Base-by-base conservation (phyloP, 768 basidiomycete genomes). In the Lactarius hengduanensis region DNA sequence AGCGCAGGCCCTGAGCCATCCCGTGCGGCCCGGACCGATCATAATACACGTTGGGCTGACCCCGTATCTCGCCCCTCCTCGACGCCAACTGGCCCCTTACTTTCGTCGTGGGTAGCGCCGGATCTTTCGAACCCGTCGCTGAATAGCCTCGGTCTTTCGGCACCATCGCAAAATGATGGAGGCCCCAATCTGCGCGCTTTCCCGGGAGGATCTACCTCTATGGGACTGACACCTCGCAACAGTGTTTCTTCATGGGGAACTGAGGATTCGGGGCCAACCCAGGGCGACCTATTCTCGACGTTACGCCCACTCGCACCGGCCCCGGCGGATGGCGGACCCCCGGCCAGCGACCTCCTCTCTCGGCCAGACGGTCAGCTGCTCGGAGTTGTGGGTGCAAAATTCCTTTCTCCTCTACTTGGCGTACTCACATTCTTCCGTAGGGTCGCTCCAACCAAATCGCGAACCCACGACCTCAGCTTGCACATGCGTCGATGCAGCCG, bases 141-240 rank as follows among this genome's bases (percentile, higher is more conserved):
- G 45, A 69, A 69, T 22, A 69, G 61, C 43, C 65, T 69, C 6
- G 68, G 68, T 53, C 65, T 69, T 47, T 62, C 67, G 8, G 66
- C 62, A 16, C 58, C 50, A 15, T n/a, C n/a, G 5, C 66, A 26
- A 45, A 41, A 40, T 16, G 53, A 13, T 30, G 20, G 26, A 15
- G 30, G n/a, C 20, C 4, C n/a, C 9, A 38, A 67, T 47, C 34
- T 50, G 16, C 62, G 59, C 20, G 26, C 53, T 20, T 18, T 20
- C 26, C 64, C 38, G 26, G 16, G 36, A 11, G 15, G 22, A 28
- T 36, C 65, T 5, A 30, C 55, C n/a, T 54, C 59, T 16, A 40
- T 38, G 30, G 40, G 16, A 11, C 5, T 26, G 55, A 68, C 64
- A 8, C 4, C 59, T 6, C 64, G 59, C 47, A 61, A 61, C 36